Conservation (phyloP, 2,329 filamentous ascomycete species). For the Neoascochyta sp. region DNA sequence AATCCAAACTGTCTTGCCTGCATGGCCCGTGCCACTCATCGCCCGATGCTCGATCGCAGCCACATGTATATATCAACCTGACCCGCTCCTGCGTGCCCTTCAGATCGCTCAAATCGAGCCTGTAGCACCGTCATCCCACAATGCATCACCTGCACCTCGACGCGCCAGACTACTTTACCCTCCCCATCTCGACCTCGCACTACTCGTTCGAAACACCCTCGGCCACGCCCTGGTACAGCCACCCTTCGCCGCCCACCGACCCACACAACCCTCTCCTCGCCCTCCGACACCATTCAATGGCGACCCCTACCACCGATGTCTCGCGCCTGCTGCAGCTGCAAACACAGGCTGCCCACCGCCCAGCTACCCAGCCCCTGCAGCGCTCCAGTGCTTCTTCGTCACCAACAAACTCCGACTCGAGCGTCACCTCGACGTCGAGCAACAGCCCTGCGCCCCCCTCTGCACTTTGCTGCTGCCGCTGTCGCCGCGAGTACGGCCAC, state of each 20-base stretch:
- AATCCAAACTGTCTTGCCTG: too few relatives aligned
- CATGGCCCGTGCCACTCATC: too few relatives aligned
- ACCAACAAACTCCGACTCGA: constrained; percentile 10
- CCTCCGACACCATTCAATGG: constrained; percentile 23
- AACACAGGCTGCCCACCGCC: constrained; percentile 36
- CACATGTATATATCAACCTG: constrained; percentile 6
- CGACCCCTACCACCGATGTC: constrained; percentile 20
- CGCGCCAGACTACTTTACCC: constrained; percentile 35
- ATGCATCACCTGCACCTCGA: constrained; percentile 8
- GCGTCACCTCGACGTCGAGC: constrained; percentile 10
- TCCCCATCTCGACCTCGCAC: constrained; percentile 23
- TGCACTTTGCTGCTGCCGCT: constrained; percentile 33
- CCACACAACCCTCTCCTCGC: constrained; percentile 37
- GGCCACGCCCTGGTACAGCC: constrained; percentile 18
- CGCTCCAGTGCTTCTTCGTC: constrained; percentile 10
- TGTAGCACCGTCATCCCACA: constrained; percentile 12
- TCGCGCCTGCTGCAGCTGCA: constrained; percentile 40
- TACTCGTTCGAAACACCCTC: constrained; percentile 34
- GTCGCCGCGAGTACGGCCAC: constrained; percentile 25
- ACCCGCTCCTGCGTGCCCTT: constrained; percentile 1
- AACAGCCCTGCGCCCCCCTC: constrained; percentile 11
- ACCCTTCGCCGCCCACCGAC: constrained; percentile 25
- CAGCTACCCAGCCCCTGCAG: constrained; percentile 26
- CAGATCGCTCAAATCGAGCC: constrained; percentile 5
- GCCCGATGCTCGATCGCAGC: constrained; percentile 4